Percentiles rank a stretch among this genome's conserved stretches.
Conservation (phyloP, 768 basidiomycete genomes). For the Lactarius evosmus region DNA sequence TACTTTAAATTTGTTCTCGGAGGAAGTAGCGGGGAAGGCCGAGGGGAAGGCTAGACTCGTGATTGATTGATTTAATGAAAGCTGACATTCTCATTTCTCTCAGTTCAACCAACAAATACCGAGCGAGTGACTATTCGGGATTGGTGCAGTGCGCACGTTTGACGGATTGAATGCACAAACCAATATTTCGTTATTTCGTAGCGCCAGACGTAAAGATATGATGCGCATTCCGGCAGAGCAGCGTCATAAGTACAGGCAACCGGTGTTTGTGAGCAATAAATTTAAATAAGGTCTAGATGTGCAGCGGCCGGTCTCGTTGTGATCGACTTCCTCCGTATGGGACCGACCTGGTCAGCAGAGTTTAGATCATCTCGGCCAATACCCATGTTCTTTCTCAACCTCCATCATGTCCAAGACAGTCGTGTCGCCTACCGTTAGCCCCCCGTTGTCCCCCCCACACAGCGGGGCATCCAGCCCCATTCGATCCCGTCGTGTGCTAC, state of each 20-base stretch:
- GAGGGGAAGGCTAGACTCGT: neutral
- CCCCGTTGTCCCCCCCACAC: constrained; percentile 17
- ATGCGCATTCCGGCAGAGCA: neutral
- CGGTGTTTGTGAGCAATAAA: neutral
- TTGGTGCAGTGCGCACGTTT: neutral
- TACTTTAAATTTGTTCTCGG: neutral
- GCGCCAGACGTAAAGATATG: constrained; percentile 8
- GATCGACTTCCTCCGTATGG: constrained; percentile 8
- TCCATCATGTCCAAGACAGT: constrained; percentile 24
- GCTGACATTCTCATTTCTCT: neutral
- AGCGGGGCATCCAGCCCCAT: constrained; percentile 16
- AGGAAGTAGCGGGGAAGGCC: neutral
- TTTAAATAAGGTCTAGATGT: neutral
- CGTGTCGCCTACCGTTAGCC: constrained; percentile 8
- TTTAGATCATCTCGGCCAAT: constrained; percentile 9
- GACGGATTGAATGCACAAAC: neutral
- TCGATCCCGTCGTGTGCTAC: constrained; percentile 40
- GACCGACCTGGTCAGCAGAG: constrained; percentile 3
- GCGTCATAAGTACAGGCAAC: neutral
- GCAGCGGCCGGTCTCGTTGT: neutral
- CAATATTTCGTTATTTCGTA: neutral
- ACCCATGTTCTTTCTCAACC: constrained; percentile 15
- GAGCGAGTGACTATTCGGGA: neutral
- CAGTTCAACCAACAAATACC: too few relatives aligned
- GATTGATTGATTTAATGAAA: neutral